A percentile compares a stretch with the other conserved stretches of the same genome.
Evolutionary conservation across 2,329 filamentous ascomycete species (phyloP).

Genomic region (Lachnellula subtilissima): DNA sequence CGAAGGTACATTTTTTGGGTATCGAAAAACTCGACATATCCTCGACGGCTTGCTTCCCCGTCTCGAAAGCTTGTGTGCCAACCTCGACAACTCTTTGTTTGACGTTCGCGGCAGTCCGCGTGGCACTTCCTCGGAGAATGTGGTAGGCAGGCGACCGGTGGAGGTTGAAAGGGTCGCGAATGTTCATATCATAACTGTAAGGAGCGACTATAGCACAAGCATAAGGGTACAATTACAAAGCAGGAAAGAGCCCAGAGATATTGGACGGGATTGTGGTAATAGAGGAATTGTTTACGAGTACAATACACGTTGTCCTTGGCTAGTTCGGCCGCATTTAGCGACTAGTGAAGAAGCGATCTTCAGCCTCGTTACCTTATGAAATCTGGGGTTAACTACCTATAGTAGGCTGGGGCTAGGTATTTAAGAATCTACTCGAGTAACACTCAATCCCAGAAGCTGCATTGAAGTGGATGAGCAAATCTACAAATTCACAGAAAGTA

Average conservation of each 20-base stretch:
- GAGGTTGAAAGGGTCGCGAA: constrained; percentile 34
- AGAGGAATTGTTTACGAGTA: neutral
- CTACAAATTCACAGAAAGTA: no score
- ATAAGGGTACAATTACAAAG: constrained; percentile 5
- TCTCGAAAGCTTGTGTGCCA: constrained; percentile 44
- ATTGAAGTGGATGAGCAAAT: no score
- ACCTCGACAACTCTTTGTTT: constrained; percentile 46
- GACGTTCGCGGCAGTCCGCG: constrained; percentile 40
- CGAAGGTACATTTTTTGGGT: constrained; percentile 63
- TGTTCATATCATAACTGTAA: constrained; percentile 32
- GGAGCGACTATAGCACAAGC: constrained; percentile 17
- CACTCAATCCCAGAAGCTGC: no score
- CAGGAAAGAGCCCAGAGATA: neutral
- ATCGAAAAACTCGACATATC: constrained; percentile 60
- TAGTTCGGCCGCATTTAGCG: neutral
- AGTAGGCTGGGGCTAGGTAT: no score
- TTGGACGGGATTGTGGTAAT: neutral
- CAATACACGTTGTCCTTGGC: neutral
- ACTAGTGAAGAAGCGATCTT: neutral
- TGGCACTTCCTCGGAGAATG: constrained; percentile 46
- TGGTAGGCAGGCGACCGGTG: constrained; percentile 43
- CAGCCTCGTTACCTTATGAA: neutral
- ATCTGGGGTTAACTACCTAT: neutral
- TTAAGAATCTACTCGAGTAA: no score
- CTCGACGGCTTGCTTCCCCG: constrained; percentile 35